Conservation (phyloP, 2,329 filamentous ascomycete species). For the Aspergillus alliaceus region DNA sequence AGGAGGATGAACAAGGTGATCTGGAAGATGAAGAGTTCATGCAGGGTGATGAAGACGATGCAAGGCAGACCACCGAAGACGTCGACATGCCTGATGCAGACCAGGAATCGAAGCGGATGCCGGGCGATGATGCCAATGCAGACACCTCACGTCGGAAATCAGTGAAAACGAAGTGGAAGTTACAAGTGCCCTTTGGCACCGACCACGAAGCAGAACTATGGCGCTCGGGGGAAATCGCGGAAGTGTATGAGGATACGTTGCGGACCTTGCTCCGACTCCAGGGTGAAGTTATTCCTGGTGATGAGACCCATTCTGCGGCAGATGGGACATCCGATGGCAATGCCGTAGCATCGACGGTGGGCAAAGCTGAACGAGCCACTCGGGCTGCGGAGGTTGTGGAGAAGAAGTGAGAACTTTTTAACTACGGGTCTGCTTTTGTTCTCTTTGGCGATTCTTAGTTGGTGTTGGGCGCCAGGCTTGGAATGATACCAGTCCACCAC, state of each 20-base stretch:
- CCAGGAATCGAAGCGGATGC: background rate
- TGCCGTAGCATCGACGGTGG: conserved; percentile 47
- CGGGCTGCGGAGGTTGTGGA: conserved; percentile 49
- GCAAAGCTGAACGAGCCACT: conserved; percentile 47
- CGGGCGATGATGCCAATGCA: background rate
- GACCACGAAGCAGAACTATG: conserved; percentile 38
- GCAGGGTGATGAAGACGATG: conserved; percentile 17
- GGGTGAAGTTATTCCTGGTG: conserved; percentile 30
- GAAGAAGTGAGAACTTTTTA: conserved; percentile 34
- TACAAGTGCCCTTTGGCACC: conserved; percentile 34
- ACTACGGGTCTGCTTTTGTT: conserved; percentile 7
- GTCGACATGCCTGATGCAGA: conserved; percentile 20
- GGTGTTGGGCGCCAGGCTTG: conserved; percentile 8
- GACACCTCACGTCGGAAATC: background rate
- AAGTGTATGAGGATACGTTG: conserved; percentile 43
- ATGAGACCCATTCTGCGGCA: conserved; percentile 17
- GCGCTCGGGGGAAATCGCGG: conserved; percentile 43
- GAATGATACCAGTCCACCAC: conserved; percentile 7
- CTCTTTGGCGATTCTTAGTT: conserved; percentile 9
- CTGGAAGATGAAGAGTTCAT: conserved; percentile 48
- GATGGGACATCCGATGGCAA: conserved; percentile 29
- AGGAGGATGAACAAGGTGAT: conserved; percentile 54
- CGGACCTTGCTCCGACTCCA: conserved; percentile 40
- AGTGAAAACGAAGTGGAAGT: conserved; percentile 26
- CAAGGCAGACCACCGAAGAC: conserved; percentile 4